These are phyloP conservation scores for Entomortierella lignicola DNA, from an alignment of 192 early-diverging fungal genomes.

Conservation along the genomic window DNA sequence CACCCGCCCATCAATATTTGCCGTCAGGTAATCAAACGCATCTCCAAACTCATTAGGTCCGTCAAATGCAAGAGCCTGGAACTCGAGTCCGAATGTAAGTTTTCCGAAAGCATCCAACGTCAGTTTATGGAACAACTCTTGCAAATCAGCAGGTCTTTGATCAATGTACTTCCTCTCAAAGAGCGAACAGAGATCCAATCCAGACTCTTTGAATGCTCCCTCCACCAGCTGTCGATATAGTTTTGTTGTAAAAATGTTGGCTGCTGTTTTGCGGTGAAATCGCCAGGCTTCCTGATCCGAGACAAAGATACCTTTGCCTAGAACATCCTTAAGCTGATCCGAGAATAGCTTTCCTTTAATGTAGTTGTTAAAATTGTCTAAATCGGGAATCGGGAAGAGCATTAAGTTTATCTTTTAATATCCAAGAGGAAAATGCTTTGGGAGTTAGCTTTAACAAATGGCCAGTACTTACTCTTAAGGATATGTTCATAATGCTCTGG, in stretches of 20 bases:
- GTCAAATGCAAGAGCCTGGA: slow-evolving; percentile 14
- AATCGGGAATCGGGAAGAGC: background rate
- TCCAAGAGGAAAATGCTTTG: too few relatives aligned
- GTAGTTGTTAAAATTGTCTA: slow-evolving; percentile 48
- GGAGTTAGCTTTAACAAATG: too few relatives aligned
- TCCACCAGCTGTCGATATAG: slow-evolving; percentile 40
- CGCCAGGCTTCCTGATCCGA: slow-evolving; percentile 64
- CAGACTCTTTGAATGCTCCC: slow-evolving; percentile 27
- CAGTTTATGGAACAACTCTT: slow-evolving; percentile 57
- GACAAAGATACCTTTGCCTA: slow-evolving; percentile 71
- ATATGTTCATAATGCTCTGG: slow-evolving; percentile 43
- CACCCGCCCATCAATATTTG: slow-evolving; percentile 20
- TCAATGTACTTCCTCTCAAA: slow-evolving; percentile 16
- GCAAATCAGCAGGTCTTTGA: slow-evolving; percentile 43
- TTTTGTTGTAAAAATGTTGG: slow-evolving; percentile 46
- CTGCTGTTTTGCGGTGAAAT: slow-evolving; percentile 60
- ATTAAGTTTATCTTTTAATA: background rate
- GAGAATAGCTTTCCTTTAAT: slow-evolving; percentile 48
- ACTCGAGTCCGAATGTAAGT: slow-evolving; percentile 46
- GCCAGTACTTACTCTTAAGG: slow-evolving; percentile 27
- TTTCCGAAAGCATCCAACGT: slow-evolving; percentile 57
- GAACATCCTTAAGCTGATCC: slow-evolving; percentile 50
- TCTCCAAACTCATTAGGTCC: slow-evolving; percentile 52
- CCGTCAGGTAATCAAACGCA: slow-evolving; percentile 65
- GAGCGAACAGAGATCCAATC: slow-evolving; percentile 14